Conservation (phyloP, 139 green algal genomes). For the Bryopsis sp. region DNA sequence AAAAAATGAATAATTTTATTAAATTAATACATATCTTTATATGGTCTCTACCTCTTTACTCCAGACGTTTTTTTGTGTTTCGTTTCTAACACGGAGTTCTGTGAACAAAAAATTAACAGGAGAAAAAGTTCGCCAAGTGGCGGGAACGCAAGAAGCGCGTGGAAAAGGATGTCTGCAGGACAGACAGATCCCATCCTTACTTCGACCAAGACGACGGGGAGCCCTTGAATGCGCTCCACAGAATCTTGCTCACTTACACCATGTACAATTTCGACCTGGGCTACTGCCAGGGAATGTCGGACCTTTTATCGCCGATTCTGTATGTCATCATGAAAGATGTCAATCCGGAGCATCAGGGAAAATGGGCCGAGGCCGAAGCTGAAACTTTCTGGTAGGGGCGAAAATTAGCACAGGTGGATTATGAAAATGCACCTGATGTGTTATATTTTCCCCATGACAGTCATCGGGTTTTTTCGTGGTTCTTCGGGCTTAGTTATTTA, state of each 20-base stretch:
- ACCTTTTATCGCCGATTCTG: conserved; percentile 68
- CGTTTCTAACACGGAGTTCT: background rate
- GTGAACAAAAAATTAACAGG: conserved; percentile 35
- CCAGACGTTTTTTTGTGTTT: too few species aligned
- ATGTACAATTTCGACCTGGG: conserved; percentile 84
- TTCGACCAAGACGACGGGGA: conserved; percentile 39
- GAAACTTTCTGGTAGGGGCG: conserved; percentile 25
- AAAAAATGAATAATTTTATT: too few species aligned
- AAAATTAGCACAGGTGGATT: too few species aligned
- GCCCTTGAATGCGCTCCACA: conserved; percentile 28
- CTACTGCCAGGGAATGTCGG: conserved; percentile 86
- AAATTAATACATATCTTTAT: too few species aligned
- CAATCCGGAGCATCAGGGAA: conserved; percentile 19
- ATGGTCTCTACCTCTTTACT: too few species aligned
- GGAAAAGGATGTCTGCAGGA: conserved; percentile 81
- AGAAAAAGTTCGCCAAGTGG: conserved; percentile 60
- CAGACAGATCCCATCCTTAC: conserved; percentile 49
- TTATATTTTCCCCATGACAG: too few species aligned
- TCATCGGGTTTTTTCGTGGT: too few species aligned
- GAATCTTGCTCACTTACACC: conserved; percentile 58
- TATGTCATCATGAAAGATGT: conserved; percentile 49
- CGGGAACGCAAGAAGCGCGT: conserved; percentile 52
- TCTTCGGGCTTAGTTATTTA: too few species aligned
- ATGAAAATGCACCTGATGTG: too few species aligned
- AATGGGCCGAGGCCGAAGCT: conserved; percentile 22